Evolutionary conservation across 345 rosid species (phyloP), one percentile per base, ranked within the genome.

Genomic region (Heritiera littoralis): DNA sequence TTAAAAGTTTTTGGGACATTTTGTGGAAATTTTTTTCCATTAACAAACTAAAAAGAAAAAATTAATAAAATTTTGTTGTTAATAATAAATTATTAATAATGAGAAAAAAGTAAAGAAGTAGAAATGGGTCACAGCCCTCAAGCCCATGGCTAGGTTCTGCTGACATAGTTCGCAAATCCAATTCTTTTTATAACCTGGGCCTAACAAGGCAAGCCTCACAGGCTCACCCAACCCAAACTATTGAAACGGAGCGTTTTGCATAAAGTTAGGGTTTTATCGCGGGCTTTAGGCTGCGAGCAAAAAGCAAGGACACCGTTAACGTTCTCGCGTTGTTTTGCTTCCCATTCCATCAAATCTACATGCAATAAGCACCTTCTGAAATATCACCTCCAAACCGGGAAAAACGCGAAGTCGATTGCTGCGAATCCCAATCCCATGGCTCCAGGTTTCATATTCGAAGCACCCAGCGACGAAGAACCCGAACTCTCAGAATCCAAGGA

Each of bases 381-480:
- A 35, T 32, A 13, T 7, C 69, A 15, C 46, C 35, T 64, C 4
- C 10, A 7, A 35, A 35, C 43, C 20, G 10, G 18, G 9, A 13
- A 63, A 30, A 30, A 30, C 41, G 32, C 17, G 43, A 64, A 14
- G 20, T 72, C 32, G 7, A 2, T 54, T 72, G 63, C 30, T 72
- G 11, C 55, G 7, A 15, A 30, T 71, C 6, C 15, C 5, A 61
- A 45, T 68, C 14, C 74, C 80, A 92, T 92, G 93, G 89, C 82
- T 66, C 69, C 75, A 76, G 46, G 86, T 75, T 91, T 90, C 86
- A 63, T 86, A 43, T 89, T 89, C 83, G 94, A 93, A 32, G 85
- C 87, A 28, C 88, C 92, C 32, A 93, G 96, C 81, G 96, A 93
- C 74, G 91, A 90, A 66, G 98, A 93, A 58, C 83, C 79, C 35